Evolutionary conservation across 805 yeast species (phyloP).

Genomic region (Barnettozyma sucrosica): DNA sequence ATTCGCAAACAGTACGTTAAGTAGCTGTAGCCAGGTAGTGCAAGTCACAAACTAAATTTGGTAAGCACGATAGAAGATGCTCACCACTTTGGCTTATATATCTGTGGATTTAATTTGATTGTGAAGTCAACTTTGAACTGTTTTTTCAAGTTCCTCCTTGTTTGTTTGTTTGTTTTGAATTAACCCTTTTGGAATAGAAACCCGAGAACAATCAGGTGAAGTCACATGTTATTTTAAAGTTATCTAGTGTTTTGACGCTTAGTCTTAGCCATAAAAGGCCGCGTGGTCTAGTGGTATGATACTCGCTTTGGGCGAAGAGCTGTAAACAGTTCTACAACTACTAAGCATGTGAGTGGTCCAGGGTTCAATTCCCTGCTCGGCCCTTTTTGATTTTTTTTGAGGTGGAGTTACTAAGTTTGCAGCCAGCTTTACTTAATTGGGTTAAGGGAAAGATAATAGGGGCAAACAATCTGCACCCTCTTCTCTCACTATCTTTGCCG

Average conservation of each 20-base stretch:
- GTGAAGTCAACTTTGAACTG: neutral
- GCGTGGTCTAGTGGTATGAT: slow-evolving; percentile 31
- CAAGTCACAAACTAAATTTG: neutral
- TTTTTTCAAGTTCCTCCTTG: neutral
- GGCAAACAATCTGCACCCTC: too few relatives aligned
- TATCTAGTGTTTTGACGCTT: too few relatives aligned
- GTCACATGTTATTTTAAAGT: too few relatives aligned
- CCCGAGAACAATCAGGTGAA: too few relatives aligned
- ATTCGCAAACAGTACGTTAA: neutral
- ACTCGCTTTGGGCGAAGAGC: slow-evolving; percentile 29
- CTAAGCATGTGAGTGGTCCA: slow-evolving; percentile 29
- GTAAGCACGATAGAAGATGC: neutral
- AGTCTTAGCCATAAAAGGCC: slow-evolving; percentile 17
- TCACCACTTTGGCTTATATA: neutral
- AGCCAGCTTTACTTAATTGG: too few relatives aligned
- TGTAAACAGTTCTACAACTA: slow-evolving; percentile 12
- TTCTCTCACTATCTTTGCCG: too few relatives aligned
- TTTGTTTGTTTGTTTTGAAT: slow-evolving; percentile 12
- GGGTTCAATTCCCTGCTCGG: slow-evolving; percentile 32
- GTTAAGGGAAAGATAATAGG: too few relatives aligned
- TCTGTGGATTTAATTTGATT: neutral
- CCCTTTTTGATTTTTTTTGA: slow-evolving; percentile 23
- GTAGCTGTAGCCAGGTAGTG: neutral
- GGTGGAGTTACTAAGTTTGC: too few relatives aligned
- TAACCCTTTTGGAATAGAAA: slow-evolving; percentile 13